Percentiles rank a stretch among this genome's conserved stretches.
Conservation (phyloP, 108 stramenopile species). For the Aureococcus anophagefferens region DNA sequence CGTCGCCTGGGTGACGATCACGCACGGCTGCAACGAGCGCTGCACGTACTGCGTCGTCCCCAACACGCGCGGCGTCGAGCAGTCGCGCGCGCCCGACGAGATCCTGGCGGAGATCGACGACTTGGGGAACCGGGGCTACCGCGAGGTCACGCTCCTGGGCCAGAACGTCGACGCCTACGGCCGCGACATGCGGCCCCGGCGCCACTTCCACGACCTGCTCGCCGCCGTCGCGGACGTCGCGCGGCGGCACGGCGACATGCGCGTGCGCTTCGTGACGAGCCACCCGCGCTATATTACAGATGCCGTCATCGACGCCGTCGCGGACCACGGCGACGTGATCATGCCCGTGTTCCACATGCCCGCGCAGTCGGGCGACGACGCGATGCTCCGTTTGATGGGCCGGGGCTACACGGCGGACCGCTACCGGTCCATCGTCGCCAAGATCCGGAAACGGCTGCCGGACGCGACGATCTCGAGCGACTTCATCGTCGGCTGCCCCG, state of each 20-base stretch:
- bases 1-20: constrained; percentile 89
- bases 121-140: constrained; percentile 55
- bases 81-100: constrained; percentile 67
- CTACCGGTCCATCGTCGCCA: constrained; percentile 74
- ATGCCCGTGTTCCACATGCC: constrained; percentile 87
- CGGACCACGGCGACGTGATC: constrained; percentile 60
- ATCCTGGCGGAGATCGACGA: constrained; percentile 67
- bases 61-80: constrained; percentile 79
- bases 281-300: constrained; percentile 92
- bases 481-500: constrained; percentile 88
- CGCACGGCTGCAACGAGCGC: constrained; percentile 85
- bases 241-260: constrained; percentile 1
- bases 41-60: constrained; percentile 94
- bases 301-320: constrained; percentile 84
- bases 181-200: constrained; percentile 75
- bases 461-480: constrained; percentile 90
- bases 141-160: constrained; percentile 77
- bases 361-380: constrained; percentile 79
- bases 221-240: constrained; percentile 37
- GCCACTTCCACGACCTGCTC: constrained; percentile 83
- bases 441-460: constrained; percentile 61
- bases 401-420: constrained; percentile 85
- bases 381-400: constrained; percentile 75
- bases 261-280: constrained; percentile 87
- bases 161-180: constrained; percentile 94